Conservation (phyloP, 1,284 basidiomycete species). For the Leccinum cinnamomeum region DNA sequence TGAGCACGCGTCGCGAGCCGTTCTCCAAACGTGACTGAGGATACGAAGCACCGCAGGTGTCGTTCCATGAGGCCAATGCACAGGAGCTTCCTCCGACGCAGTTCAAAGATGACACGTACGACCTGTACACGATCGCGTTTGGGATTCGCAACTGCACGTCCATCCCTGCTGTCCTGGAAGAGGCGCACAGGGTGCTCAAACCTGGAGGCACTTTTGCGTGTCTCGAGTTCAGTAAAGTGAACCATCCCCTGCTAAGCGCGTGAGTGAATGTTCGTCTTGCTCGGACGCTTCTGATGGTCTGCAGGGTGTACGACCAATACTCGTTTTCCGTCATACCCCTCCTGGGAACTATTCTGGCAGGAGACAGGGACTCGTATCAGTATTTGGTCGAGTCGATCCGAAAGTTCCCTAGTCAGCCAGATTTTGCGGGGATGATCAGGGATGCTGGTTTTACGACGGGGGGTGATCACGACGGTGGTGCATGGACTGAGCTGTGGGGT, state of each 20-base stretch:
- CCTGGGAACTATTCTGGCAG: conserved; percentile 93
- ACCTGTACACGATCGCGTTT: conserved; percentile 98
- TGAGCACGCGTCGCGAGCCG: conserved; percentile 43
- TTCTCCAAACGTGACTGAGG: conserved; percentile 14
- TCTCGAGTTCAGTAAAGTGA: conserved; percentile 95
- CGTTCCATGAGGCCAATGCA: conserved; percentile 93
- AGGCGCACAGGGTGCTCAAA: conserved; percentile 94
- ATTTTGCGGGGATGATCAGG: conserved; percentile 89
- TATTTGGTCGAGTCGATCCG: conserved; percentile 98
- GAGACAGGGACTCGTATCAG: conserved; percentile 94
- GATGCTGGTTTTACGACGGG: conserved; percentile 85
- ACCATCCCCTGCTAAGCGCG: conserved; percentile 85
- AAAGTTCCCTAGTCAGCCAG: conserved; percentile 86
- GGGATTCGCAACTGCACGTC: conserved; percentile 98
- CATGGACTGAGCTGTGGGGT: conserved; percentile 85
- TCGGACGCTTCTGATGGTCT: conserved; percentile 12
- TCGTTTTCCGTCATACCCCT: conserved; percentile 96
- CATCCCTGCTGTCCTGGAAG: conserved; percentile 82
- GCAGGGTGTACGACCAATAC: conserved; percentile 90
- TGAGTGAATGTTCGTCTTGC: conserved; percentile 44
- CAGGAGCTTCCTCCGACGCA: conserved; percentile 70
- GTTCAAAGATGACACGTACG: conserved; percentile 81
- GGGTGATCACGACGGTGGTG: conserved; percentile 79
- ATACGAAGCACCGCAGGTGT: conserved; percentile 82
- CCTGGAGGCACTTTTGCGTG: conserved; percentile 96